Evolutionary conservation across 176 grass and related monocot species (phyloP), one percentile per base, ranked within the genome.

Genomic region (Bolboschoenus planiculmis): DNA sequence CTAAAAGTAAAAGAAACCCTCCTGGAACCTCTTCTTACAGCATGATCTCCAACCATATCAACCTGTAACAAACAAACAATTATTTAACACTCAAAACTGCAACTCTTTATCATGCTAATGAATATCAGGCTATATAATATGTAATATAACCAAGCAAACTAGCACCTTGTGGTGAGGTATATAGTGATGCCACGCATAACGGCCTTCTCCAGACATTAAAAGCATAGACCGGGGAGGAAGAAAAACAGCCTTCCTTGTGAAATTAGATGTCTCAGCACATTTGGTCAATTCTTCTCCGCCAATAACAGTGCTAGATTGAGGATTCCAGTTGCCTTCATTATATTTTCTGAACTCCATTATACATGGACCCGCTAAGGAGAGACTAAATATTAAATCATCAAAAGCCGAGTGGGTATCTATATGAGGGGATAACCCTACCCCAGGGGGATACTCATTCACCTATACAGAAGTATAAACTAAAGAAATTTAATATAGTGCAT

Each of bases 321-420:
- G 75, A 89, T 11, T 59, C 89, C 94, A 90, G 27, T 80, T 92
- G 27, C 81, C 91, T 78, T 88, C 73, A 39, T 81, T 87, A 82
- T 98, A 98, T 90, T 87, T 88, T 67, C 95, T 95, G 47, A 98
- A 98, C 64, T 98, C 92, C 95, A 98, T 98, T 78, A 95, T 93
- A 68, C 95, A 98, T 67, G 95, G 78, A 58, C 95, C 90, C 72
- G 89, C 90, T 75, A 92, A 90, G 35, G 95, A 95, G 79, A 98
- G 95, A 80, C 95, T 98, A 79, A 98, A 94, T 44, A 98, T 95
- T 82, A 98, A 88, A 85, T 98, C 92, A 55, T 95, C 90, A 13
- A 95, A 98, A 81, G 95, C 95, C 29, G 95, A 98, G 39, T 98
- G 95, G 33, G 92, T 95, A 82, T 98, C 95, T 87, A 94, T 95